Evolutionary conservation across 2,329 filamentous ascomycete species (phyloP), one percentile per base, ranked within the genome.

Genomic region (Pseudogymnoascus sp.): DNA sequence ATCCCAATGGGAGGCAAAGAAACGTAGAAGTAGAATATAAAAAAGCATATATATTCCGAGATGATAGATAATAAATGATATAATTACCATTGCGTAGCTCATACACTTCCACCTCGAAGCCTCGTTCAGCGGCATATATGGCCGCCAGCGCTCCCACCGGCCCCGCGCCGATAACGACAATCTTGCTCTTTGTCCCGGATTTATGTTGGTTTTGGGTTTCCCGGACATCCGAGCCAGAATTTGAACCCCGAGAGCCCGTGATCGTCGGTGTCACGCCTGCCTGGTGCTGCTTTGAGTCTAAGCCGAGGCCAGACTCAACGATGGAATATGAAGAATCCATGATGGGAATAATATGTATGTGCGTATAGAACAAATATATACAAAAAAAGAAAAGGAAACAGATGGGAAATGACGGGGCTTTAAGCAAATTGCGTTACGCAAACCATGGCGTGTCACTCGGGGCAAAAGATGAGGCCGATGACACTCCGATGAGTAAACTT

Each of bases 111-210:
- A 99, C 94, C 71, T 93, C 80, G 74, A 96, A 86, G 47, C 92
- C 94, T 74, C 93, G 82, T 69, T 88, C 84, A 3, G 94, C 93
- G 62, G 94, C 93, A 78, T 97, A 99, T 5, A 99, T 78, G 47
- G 92, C 94, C 23, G 94, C 92, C 44, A 99, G 79, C 10, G 92
- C 91, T 40, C 94, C 94, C 6, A 99, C 94, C 0, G 94, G 94
- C 1, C 94, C 94, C 62, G 92, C 94, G 62, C 94, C 94, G 59
- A 99, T 88, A 56, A 99, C 83, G 18, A 96, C 82, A 63, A 50
- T 50, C 44, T 50, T 50, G 44, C 14, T 7, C 23, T 50, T 50
- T 28, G 21, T 28, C 44, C 23, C 23, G 5, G 7, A n/a, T 50
- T 10, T 12, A 28, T 50, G 44, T 23, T 50, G 44, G 3, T 12